Conservation (phyloP, 2,329 filamentous ascomycete species). For the Colletotrichum salicis region DNA sequence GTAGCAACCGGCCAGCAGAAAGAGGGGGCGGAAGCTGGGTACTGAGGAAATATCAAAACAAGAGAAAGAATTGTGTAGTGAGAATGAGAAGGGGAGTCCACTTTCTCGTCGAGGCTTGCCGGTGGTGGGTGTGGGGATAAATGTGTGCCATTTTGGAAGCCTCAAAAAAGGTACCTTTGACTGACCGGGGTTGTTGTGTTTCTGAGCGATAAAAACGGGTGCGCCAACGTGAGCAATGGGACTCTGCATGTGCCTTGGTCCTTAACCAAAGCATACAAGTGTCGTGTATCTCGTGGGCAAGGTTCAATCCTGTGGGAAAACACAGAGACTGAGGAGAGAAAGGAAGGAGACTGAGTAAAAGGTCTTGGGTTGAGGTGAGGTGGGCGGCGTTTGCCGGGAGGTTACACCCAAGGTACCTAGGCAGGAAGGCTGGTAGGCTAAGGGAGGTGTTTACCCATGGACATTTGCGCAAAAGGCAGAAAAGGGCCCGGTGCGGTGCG, state of each 20-base stretch:
- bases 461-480: slow-evolving; percentile 18
- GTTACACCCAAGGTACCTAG: background rate
- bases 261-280: background rate
- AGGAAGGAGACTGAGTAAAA: background rate
- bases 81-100: slow-evolving; percentile 26
- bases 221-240: background rate
- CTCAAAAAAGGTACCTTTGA: slow-evolving; percentile 1
- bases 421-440: slow-evolving; percentile 4
- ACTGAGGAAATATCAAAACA: slow-evolving; percentile 4
- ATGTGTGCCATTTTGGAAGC: slow-evolving; percentile 16
- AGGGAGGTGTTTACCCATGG: background rate
- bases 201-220: slow-evolving; percentile 27
- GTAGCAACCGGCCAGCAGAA: background rate
- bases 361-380: background rate
- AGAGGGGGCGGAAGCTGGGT: slow-evolving; percentile 5
- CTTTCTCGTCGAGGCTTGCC: slow-evolving; percentile 33
- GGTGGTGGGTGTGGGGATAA: slow-evolving; percentile 34
- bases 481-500: slow-evolving; percentile 26
- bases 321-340: background rate
- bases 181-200: slow-evolving; percentile 2
- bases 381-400: background rate
- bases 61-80: slow-evolving; percentile 34
- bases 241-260: background rate
- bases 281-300: background rate
- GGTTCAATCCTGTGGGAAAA: background rate